phyloP scores from a whole-genome alignment of 148 eudicot genomes.

The Amaranthus hypochondriacus region DNA sequence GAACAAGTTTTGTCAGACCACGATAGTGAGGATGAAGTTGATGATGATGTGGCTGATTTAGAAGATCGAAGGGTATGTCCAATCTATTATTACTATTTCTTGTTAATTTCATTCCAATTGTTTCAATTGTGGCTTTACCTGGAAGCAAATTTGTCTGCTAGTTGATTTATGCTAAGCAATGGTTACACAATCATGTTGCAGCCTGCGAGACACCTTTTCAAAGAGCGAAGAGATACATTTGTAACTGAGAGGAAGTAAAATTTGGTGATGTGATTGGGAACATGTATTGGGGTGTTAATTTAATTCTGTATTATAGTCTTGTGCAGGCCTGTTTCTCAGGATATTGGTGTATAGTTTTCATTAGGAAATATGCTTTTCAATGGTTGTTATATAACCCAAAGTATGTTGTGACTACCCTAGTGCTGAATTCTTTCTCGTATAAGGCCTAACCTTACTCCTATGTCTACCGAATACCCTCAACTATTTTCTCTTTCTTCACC shows the following conservation, averaged over 20 bases:
- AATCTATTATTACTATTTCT: not conserved
- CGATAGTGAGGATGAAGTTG: slow-evolving; percentile 99
- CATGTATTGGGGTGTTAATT: not conserved
- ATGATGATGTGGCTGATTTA: slow-evolving; percentile 96
- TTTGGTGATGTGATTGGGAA: not conserved
- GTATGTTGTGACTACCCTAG: not conserved
- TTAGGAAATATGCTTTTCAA: not conserved
- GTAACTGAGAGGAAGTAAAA: not conserved
- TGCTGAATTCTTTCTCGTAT: not conserved
- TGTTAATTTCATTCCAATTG: not conserved
- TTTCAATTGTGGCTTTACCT: not conserved
- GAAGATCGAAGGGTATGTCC: slow-evolving; percentile 88
- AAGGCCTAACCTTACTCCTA: not conserved
- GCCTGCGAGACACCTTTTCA: not conserved
- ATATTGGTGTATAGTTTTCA: not conserved
- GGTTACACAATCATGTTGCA: not conserved
- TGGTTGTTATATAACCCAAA: not conserved
- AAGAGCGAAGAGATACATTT: slow-evolving; percentile 1
- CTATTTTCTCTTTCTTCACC: not conserved
- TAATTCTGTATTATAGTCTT: no score
- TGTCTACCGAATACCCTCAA: not conserved
- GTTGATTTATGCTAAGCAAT: not conserved
- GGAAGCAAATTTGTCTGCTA: not conserved
- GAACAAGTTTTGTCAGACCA: slow-evolving; percentile 87
- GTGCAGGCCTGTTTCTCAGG: no score